phyloP scores from a whole-genome alignment of 75 land plant species.

The Sequoia sempervirens region DNA sequence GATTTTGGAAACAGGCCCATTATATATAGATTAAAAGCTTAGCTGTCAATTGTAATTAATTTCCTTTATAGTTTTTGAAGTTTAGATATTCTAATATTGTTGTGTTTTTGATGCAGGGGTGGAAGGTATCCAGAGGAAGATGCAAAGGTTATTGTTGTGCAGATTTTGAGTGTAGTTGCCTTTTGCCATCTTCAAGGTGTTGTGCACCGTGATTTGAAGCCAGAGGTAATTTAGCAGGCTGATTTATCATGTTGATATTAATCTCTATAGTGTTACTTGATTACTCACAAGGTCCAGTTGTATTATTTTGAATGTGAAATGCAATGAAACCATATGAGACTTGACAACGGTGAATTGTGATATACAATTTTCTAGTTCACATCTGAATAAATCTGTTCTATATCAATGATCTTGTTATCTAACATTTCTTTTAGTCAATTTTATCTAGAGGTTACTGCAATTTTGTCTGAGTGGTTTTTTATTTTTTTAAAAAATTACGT shows the following conservation, averaged over 20 bases:
- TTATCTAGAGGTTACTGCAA: background rate
- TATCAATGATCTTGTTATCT: background rate
- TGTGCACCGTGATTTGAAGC: conserved; percentile 86
- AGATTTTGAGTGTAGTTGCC: conserved; percentile 71
- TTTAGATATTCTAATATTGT: background rate
- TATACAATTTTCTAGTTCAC: background rate
- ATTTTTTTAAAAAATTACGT: background rate
- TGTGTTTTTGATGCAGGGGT: conserved; percentile 19
- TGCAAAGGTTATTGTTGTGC: conserved; percentile 64
- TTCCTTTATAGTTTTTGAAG: background rate
- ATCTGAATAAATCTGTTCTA: background rate
- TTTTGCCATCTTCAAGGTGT: conserved; percentile 91
- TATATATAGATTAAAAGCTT: background rate
- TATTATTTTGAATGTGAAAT: background rate
- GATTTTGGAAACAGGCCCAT: background rate
- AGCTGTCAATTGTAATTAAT: background rate
- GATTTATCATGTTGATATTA: background rate
- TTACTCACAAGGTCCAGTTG: background rate
- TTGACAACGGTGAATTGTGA: background rate
- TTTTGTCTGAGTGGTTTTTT: background rate
- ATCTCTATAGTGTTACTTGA: background rate
- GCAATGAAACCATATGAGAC: background rate
- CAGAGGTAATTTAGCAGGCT: conserved; percentile 46
- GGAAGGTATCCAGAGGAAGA: conserved; percentile 74
- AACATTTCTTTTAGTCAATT: background rate